phyloP scores from a whole-genome alignment of 2,329 filamentous ascomycete genomes.

The Botrytis byssoidea region DNA sequence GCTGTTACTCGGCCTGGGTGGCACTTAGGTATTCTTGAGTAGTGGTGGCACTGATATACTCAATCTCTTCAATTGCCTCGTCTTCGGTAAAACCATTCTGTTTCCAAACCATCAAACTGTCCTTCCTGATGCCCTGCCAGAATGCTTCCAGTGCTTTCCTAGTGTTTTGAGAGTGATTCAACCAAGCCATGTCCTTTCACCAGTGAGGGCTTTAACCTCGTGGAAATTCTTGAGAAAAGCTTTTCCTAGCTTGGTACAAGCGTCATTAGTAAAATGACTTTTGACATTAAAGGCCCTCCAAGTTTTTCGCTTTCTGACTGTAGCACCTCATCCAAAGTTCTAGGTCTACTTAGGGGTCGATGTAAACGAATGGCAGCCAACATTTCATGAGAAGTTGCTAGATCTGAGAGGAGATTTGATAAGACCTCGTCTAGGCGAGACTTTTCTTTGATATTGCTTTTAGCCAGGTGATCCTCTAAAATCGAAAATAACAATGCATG shows the following conservation, averaged over 20 bases:
- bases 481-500: conserved; percentile 17
- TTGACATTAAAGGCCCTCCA: not conserved
- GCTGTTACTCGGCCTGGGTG: not conserved
- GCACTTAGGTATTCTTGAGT: not conserved
- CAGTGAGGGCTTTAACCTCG: not conserved
- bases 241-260: too few relatives aligned
- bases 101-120: not conserved
- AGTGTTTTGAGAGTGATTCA: not conserved
- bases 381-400: conserved; percentile 22
- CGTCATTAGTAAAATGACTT: not conserved
- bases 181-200: not conserved
- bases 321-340: not conserved
- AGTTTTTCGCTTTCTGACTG: not conserved
- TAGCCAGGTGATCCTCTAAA: conserved; percentile 13
- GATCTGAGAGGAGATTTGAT: conserved; percentile 15
- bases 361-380: conserved; percentile 13
- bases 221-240: not conserved
- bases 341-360: conserved; percentile 6
- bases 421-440: conserved; percentile 19
- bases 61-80: not conserved
- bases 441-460: conserved; percentile 6
- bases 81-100: not conserved
- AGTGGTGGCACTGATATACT: not conserved
- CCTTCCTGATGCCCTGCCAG: not conserved
- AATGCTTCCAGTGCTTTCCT: not conserved